Conservation (phyloP, 169 alveolate genomes). For the Perkinsus marinus region DNA sequence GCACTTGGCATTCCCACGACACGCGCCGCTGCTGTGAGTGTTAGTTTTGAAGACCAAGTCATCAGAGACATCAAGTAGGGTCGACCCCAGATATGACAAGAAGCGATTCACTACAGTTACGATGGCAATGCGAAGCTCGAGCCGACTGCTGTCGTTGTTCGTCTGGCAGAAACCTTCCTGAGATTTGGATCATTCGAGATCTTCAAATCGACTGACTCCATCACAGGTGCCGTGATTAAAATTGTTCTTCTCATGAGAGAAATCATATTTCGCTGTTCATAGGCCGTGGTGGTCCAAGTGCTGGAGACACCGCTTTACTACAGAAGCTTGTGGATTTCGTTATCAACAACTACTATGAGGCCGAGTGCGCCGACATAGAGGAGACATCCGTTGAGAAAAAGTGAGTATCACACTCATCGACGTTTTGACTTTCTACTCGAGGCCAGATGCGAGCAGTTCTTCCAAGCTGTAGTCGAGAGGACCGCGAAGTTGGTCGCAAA, state of each 20-base stretch:
- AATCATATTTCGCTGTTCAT: background rate
- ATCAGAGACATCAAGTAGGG: slow-evolving; percentile 34
- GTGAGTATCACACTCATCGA: background rate
- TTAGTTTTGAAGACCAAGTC: slow-evolving; percentile 25
- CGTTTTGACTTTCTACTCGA: too few relatives aligned
- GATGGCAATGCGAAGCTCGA: background rate
- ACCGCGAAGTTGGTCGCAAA: slow-evolving; percentile 37
- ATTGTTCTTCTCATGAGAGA: background rate
- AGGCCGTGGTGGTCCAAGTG: background rate
- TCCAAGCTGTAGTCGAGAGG: background rate
- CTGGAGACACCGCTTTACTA: background rate
- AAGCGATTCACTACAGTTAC: background rate
- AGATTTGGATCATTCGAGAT: slow-evolving; percentile 62
- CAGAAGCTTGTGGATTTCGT: background rate
- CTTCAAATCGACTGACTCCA: slow-evolving; percentile 13
- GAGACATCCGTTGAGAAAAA: background rate
- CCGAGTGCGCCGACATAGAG: background rate
- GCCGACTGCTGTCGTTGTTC: slow-evolving; percentile 43
- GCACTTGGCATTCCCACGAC: slow-evolving; percentile 49
- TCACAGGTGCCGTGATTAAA: background rate
- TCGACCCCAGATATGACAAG: slow-evolving; percentile 25
- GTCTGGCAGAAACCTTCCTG: slow-evolving; percentile 44
- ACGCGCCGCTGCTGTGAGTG: slow-evolving; percentile 44
- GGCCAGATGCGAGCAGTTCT: background rate
- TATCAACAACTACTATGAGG: background rate